Evolutionary conservation across 495 filamentous ascomycete genomes (phyloP).

Genomic region (Eremomyces bilateralis): DNA sequence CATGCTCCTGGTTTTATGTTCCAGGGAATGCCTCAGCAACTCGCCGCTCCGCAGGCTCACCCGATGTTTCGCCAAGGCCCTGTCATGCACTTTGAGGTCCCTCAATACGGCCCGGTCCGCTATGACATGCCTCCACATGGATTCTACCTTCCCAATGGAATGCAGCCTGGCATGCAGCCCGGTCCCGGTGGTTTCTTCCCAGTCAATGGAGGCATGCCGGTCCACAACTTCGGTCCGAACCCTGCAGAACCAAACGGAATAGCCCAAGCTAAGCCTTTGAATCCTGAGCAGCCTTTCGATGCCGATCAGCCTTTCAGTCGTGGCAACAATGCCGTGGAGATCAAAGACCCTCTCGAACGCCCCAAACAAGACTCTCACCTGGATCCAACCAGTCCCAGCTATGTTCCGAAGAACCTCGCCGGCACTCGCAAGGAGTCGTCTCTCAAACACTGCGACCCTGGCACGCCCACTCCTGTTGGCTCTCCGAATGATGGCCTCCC

Average conservation of each 20-base stretch:
- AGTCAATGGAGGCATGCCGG: neutral
- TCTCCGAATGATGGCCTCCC: neutral
- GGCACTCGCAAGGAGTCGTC: neutral
- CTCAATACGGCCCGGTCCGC: too few species aligned
- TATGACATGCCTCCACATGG: neutral
- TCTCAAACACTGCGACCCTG: constrained; percentile 2
- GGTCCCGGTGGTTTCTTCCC: neutral
- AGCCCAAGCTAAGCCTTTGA: too few species aligned
- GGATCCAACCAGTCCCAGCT: constrained; percentile 18
- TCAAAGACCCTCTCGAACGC: constrained; percentile 11
- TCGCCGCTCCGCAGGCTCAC: neutral
- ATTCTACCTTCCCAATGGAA: neutral
- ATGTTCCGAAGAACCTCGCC: constrained; percentile 9
- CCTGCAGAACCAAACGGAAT: too few species aligned
- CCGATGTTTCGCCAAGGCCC: neutral
- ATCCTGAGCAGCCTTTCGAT: neutral
- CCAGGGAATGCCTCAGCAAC: neutral
- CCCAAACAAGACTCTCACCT: constrained; percentile 9
- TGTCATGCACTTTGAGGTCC: too few species aligned
- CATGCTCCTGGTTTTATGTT: neutral
- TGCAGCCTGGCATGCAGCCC: neutral
- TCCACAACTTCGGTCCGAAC: too few species aligned
- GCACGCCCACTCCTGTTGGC: constrained; percentile 8
- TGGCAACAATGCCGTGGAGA: constrained; percentile 14
- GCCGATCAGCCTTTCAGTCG: constrained; percentile 3